phyloP scores from a whole-genome alignment of 768 basidiomycete genomes.

The Pulveroboletus frians region DNA sequence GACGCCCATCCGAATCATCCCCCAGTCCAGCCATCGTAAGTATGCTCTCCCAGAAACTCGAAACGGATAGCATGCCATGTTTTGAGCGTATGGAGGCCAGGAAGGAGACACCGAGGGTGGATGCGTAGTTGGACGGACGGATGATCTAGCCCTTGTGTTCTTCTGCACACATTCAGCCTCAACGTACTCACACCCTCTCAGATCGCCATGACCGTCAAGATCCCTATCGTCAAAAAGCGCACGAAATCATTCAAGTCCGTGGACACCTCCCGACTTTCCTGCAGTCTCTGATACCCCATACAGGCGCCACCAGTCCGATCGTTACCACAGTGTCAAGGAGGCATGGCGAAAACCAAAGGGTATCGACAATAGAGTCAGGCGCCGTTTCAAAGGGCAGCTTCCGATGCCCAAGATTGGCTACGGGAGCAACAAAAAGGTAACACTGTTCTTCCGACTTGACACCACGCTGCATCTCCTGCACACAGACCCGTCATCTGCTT shows the following conservation, averaged over 20 bases:
- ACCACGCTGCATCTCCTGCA: conserved; percentile 2
- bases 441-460: conserved; percentile 15
- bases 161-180: neutral
- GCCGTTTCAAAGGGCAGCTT: conserved; percentile 91
- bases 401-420: conserved; percentile 92
- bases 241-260: conserved; percentile 94
- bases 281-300: conserved; percentile 10
- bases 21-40: conserved; percentile 54
- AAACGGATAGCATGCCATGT: neutral
- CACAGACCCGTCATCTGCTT: conserved; percentile 86
- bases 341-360: conserved; percentile 99
- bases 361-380: conserved; percentile 98
- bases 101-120: conserved; percentile 11
- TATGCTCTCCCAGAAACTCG: conserved; percentile 17
- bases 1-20: conserved; percentile 30
- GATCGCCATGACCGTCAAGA: conserved; percentile 44
- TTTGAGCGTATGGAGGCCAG: neutral
- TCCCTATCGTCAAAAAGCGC: conserved; percentile 92
- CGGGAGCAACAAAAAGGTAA: conserved; percentile 78
- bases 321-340: conserved; percentile 95
- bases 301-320: conserved; percentile 98
- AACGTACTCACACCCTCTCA: conserved; percentile 19
- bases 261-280: neutral
- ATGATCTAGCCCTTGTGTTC: conserved; percentile 14
- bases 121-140: conserved; percentile 19